Percentiles rank a stretch among this genome's conserved stretches.
Evolutionary conservation across 257 asterid species (phyloP).

Genomic region (Nicotiana attenuata): DNA sequence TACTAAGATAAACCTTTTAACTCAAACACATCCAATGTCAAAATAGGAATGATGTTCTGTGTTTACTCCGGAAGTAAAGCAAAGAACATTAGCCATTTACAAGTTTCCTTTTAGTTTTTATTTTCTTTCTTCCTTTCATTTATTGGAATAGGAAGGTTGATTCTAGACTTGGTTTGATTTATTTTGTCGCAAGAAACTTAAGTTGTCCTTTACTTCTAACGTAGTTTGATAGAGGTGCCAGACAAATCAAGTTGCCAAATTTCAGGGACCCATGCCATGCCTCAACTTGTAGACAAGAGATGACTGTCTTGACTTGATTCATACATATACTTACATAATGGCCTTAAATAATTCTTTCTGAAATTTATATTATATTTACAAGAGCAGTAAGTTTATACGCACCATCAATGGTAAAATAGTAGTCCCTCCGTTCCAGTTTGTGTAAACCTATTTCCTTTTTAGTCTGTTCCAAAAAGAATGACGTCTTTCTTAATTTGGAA

Average conservation of each 20-base stretch:
- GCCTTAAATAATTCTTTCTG: no score
- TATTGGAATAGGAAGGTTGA: neutral
- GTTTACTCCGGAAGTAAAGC: neutral
- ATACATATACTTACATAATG: no score
- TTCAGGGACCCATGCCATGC: neutral
- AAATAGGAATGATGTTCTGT: neutral
- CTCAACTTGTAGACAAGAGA: neutral
- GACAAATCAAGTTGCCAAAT: neutral
- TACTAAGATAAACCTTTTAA: neutral
- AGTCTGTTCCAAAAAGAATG: no score
- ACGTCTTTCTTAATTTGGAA: no score
- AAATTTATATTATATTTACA: no score
- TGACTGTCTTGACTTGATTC: neutral
- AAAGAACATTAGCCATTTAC: conserved; percentile 7
- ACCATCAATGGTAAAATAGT: no score
- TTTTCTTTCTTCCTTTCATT: neutral
- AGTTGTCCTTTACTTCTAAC: neutral
- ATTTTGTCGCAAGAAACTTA: neutral
- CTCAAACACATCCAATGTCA: neutral
- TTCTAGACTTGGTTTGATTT: neutral
- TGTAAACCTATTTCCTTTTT: no score
- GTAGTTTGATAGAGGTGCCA: neutral
- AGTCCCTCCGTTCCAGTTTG: no score
- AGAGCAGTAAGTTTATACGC: no score
- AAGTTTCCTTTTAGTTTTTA: neutral